Evolutionary conservation across 495 filamentous ascomycete species (phyloP), one percentile per base, ranked within the genome.

Genomic region (Neurospora hispaniola): DNA sequence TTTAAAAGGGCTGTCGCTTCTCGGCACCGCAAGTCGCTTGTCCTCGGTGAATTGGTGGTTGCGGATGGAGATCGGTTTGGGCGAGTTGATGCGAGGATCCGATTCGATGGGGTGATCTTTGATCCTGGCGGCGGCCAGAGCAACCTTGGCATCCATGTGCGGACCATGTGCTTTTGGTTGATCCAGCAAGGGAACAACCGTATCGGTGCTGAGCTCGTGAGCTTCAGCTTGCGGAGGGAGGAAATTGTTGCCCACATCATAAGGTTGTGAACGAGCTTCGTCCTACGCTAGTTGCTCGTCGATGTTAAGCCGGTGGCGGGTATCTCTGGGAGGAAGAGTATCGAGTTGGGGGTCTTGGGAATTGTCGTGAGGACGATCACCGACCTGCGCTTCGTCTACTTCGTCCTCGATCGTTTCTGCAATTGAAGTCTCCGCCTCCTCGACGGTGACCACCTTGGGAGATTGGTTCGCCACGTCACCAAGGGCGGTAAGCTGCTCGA

Each of bases 21-120:
- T 62, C 3, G 74, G 74, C 6, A 74, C 48, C 5, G 48, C 39
- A 3, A 76, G 69, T 2, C 72, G 71, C 31, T 18, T 69, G 62
- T 79, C 74, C 39, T 59, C 74, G 0, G 77, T 74, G 3, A 79
- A 35, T 12, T 42, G 75, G 69, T 78, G 77, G 2, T 74, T 46
- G 14, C 59, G 70, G 35, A 43, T 16, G 18, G 68, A 68, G 9
- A 27, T n/a, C 11, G 69, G 27, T 12, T 40, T 74, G 66, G 72
- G 71, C 3, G 71, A 72, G 11, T 73, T 42, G 6, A 73, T 69
- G 20, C 71, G 75, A 16, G 72, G 71, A 18, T 73, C 75, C 1
- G 62, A 62, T 20, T 74, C 72, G n/a, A 76, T 35, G 42, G 66
- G 69, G n/a, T 76, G 73, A 6, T 41, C 31, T 39, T 40, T 66